phyloP scores from a whole-genome alignment of 495 filamentous ascomycete species.

The Cladorrhinum samala region DNA sequence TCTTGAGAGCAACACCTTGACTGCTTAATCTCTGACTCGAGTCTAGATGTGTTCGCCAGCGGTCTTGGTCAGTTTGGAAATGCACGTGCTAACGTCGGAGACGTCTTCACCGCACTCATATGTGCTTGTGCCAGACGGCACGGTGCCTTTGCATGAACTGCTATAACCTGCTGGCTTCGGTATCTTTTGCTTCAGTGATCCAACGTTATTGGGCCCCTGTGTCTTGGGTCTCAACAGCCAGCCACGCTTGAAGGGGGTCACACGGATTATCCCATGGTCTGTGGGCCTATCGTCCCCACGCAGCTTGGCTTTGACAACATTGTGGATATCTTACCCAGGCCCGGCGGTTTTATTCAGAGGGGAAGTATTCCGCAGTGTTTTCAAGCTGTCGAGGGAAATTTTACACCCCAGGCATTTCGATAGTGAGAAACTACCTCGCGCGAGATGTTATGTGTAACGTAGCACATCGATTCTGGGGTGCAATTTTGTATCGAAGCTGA shows the following conservation, averaged over 20 bases:
- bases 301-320: slow-evolving; percentile 83
- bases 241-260: slow-evolving; percentile 54
- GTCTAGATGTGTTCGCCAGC: slow-evolving; percentile 84
- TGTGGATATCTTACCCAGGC: slow-evolving; percentile 77
- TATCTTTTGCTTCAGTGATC: slow-evolving; percentile 79
- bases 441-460: slow-evolving; percentile 89
- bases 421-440: slow-evolving; percentile 89
- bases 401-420: slow-evolving; percentile 89
- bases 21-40: too few relatives aligned
- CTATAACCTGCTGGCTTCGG: slow-evolving; percentile 94
- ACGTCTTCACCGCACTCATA: slow-evolving; percentile 73
- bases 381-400: slow-evolving; percentile 64
- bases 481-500: too few relatives aligned
- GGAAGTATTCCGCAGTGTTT: slow-evolving; percentile 66
- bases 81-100: slow-evolving; percentile 83
- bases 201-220: slow-evolving; percentile 84
- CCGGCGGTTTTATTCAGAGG: slow-evolving; percentile 92
- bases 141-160: slow-evolving; percentile 70
- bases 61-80: slow-evolving; percentile 95
- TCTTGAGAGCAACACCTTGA: too few relatives aligned
- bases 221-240: slow-evolving; percentile 69
- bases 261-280: slow-evolving; percentile 93
- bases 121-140: slow-evolving; percentile 72
- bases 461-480: slow-evolving; percentile 72
- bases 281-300: slow-evolving; percentile 83